A percentile compares a stretch with the other conserved stretches of the same genome.
phyloP scores from a whole-genome alignment of 2,329 filamentous ascomycete genomes.

The Zarea fungicola region DNA sequence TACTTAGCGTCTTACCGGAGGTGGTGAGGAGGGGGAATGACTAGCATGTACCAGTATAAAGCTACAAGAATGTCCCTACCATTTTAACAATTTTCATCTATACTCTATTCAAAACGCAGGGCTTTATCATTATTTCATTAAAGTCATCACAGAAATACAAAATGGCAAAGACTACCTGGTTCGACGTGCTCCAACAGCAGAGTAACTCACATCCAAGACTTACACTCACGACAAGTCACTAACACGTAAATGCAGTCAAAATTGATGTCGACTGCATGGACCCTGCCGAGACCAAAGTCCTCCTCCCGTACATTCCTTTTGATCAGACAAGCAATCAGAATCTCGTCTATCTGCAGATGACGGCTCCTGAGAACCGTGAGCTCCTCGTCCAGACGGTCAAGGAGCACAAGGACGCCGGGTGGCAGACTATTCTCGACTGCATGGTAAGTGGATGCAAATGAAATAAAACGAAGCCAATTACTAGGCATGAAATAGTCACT shows the following conservation, averaged over 20 bases:
- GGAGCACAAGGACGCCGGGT: slow-evolving; percentile 14
- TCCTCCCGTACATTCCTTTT: slow-evolving; percentile 3
- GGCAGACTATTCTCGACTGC: slow-evolving; percentile 18
- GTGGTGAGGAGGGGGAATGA: too few species aligned
- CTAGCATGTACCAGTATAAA: too few species aligned
- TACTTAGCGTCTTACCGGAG: too few species aligned
- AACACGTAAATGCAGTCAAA: neutral
- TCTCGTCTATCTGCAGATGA: slow-evolving; percentile 5
- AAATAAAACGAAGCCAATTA: slow-evolving; percentile 35
- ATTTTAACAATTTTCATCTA: too few species aligned
- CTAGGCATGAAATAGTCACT: neutral
- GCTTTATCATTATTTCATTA: too few species aligned
- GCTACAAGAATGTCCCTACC: too few species aligned
- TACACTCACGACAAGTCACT: too few species aligned
- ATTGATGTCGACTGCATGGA: slow-evolving; percentile 17
- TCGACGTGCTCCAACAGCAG: slow-evolving; percentile 7
- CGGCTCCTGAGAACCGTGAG: neutral
- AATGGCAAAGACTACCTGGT: slow-evolving; percentile 4
- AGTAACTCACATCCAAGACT: neutral
- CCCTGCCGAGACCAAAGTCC: slow-evolving; percentile 17
- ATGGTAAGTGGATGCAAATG: slow-evolving; percentile 30
- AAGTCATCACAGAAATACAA: neutral
- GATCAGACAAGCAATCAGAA: slow-evolving; percentile 12
- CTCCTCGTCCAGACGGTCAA: slow-evolving; percentile 6
- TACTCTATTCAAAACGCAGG: too few species aligned